phyloP scores from a whole-genome alignment of 805 yeast genomes.

The Candida ulmi region DNA sequence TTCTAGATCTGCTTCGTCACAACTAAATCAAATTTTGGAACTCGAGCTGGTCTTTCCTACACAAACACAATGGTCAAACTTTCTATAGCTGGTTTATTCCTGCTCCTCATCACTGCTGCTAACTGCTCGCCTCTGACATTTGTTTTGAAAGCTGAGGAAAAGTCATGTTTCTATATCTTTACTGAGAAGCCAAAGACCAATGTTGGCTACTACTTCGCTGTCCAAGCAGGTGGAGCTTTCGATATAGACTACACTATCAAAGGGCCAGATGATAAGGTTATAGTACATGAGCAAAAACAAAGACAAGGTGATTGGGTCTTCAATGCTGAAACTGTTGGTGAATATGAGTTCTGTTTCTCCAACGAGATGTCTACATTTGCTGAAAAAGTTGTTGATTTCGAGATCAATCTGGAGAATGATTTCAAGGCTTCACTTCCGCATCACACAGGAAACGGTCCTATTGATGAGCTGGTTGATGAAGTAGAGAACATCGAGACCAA shows the following conservation, averaged over 20 bases:
- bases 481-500: slow-evolving; percentile 56
- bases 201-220: slow-evolving; percentile 67
- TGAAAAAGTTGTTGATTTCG: slow-evolving; percentile 66
- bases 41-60: too few species aligned
- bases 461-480: slow-evolving; percentile 28
- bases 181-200: slow-evolving; percentile 54
- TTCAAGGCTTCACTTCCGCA: slow-evolving; percentile 27
- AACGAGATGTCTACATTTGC: slow-evolving; percentile 64
- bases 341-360: slow-evolving; percentile 61
- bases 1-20: too few species aligned
- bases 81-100: not conserved
- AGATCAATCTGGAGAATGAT: slow-evolving; percentile 48
- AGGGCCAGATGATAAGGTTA: slow-evolving; percentile 45
- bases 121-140: slow-evolving; percentile 63
- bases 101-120: slow-evolving; percentile 24
- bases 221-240: slow-evolving; percentile 62
- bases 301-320: slow-evolving; percentile 60
- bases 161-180: slow-evolving; percentile 65
- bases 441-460: slow-evolving; percentile 46
- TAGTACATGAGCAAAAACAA: slow-evolving; percentile 46
- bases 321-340: slow-evolving; percentile 50
- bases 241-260: slow-evolving; percentile 59
- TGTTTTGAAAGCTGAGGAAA: slow-evolving; percentile 68
- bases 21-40: not conserved
- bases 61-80: too few species aligned